phyloP scores from a whole-genome alignment of 345 rosid genomes.

The Brassica cretica region DNA sequence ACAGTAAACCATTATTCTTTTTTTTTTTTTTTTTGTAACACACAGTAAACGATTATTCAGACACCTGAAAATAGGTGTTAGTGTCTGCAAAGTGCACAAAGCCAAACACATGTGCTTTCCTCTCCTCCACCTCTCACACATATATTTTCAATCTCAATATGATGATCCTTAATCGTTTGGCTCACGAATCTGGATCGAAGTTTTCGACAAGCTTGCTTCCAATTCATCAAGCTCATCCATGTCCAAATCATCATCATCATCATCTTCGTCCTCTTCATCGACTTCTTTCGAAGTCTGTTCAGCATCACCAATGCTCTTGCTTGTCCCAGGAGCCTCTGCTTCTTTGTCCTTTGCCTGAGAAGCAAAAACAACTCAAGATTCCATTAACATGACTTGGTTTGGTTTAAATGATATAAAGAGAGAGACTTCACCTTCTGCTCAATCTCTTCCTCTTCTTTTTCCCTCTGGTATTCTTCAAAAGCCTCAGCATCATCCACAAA shows the following conservation, averaged over 20 bases:
- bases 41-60: conserved; percentile 28
- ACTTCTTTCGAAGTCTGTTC: conserved; percentile 26
- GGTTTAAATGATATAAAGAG: background rate
- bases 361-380: background rate
- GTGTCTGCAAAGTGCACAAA: conserved; percentile 31
- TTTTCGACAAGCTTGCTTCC: conserved; percentile 77
- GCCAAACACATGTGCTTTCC: conserved; percentile 33
- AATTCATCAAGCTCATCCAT: conserved; percentile 79
- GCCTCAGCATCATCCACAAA: conserved; percentile 97
- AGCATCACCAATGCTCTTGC: conserved; percentile 32
- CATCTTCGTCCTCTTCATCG: conserved; percentile 19
- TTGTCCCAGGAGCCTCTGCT: conserved; percentile 34
- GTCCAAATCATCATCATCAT: conserved; percentile 59
- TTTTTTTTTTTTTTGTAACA: no score
- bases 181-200: conserved; percentile 61
- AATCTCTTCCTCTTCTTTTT: conserved; percentile 56
- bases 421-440: conserved; percentile 48
- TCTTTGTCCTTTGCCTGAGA: conserved; percentile 39
- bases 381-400: conserved; percentile 15
- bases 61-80: conserved; percentile 9
- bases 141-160: conserved; percentile 19
- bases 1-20: conserved; percentile 26
- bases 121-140: background rate
- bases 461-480: conserved; percentile 76
- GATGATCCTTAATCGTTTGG: conserved; percentile 38